Evolutionary conservation across 1,284 basidiomycete genomes (phyloP).

Genomic region (Rhodotorula sp.): DNA sequence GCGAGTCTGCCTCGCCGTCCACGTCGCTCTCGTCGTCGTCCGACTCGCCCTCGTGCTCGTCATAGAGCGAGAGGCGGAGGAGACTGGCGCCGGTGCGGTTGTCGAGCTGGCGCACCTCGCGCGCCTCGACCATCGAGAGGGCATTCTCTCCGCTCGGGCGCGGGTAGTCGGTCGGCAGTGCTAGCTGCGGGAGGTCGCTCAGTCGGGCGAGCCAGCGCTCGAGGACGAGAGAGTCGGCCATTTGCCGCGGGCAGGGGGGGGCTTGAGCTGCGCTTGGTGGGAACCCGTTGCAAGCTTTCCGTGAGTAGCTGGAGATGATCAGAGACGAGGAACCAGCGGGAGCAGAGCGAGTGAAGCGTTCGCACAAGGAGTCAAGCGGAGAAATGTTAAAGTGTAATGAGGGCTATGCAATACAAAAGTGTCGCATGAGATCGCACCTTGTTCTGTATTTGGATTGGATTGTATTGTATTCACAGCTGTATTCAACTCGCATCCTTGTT

Average conservation of each 20-base stretch:
- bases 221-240: neutral
- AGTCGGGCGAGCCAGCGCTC: constrained; percentile 53
- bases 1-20: constrained; percentile 34
- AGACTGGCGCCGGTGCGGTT: constrained; percentile 53
- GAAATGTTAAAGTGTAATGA: too few species aligned
- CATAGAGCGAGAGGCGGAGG: constrained; percentile 69
- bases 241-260: neutral
- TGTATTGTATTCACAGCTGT: too few species aligned
- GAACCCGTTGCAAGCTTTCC: too few species aligned
- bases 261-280: neutral
- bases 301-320: too few species aligned
- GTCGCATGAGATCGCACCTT: too few species aligned
- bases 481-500: too few species aligned
- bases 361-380: too few species aligned
- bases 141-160: constrained; percentile 58
- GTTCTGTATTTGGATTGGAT: too few species aligned
- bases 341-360: too few species aligned
- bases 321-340: too few species aligned
- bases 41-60: constrained; percentile 58
- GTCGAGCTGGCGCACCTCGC: constrained; percentile 39
- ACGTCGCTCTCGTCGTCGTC: constrained; percentile 43
- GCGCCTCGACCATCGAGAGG: constrained; percentile 43
- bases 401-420: too few species aligned
- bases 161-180: constrained; percentile 95
- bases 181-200: constrained; percentile 74